Evolutionary conservation across 2,329 filamentous ascomycete species (phyloP).

Genomic region (Teratosphaeria destructans): DNA sequence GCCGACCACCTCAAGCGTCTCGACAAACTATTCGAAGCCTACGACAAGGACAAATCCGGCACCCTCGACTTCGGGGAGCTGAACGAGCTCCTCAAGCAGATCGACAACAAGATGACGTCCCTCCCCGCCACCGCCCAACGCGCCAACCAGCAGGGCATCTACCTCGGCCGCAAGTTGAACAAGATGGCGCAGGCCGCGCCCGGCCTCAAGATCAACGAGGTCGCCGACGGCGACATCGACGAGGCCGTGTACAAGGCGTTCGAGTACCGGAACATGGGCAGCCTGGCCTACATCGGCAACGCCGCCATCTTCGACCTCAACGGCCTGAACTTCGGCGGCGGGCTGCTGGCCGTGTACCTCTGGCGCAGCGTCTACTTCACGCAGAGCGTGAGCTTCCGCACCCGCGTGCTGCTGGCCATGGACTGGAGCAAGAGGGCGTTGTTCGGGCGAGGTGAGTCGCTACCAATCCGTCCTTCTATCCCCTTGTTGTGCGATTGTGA

Average conservation of each 20-base stretch:
- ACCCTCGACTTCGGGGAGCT: constrained; percentile 92
- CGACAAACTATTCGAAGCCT: constrained; percentile 81
- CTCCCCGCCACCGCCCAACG: constrained; percentile 92
- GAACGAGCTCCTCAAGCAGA: constrained; percentile 69
- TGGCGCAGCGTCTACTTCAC: constrained; percentile 97
- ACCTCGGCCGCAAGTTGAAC: constrained; percentile 89
- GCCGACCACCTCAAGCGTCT: constrained; percentile 75
- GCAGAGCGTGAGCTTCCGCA: constrained; percentile 88
- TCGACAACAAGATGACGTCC: constrained; percentile 88
- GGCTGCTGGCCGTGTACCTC: constrained; percentile 84
- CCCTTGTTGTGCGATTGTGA: no score
- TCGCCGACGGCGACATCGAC: constrained; percentile 82
- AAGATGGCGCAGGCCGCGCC: constrained; percentile 70
- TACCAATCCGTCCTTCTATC: no score
- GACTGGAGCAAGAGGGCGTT: constrained; percentile 96
- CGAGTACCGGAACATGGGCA: constrained; percentile 85
- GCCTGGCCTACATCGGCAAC: constrained; percentile 89
- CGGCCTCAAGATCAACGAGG: constrained; percentile 66
- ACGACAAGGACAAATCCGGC: constrained; percentile 86
- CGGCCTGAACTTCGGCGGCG: constrained; percentile 68
- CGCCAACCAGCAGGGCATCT: constrained; percentile 89
- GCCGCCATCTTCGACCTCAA: constrained; percentile 88
- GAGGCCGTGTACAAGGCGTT: constrained; percentile 90
- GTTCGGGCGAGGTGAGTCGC: constrained; percentile 76
- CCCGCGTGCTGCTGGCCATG: constrained; percentile 83